Evolutionary conservation across 1,139 yeast genomes (phyloP), one percentile per base, ranked within the genome.

Genomic region (Hansenula sp.): DNA sequence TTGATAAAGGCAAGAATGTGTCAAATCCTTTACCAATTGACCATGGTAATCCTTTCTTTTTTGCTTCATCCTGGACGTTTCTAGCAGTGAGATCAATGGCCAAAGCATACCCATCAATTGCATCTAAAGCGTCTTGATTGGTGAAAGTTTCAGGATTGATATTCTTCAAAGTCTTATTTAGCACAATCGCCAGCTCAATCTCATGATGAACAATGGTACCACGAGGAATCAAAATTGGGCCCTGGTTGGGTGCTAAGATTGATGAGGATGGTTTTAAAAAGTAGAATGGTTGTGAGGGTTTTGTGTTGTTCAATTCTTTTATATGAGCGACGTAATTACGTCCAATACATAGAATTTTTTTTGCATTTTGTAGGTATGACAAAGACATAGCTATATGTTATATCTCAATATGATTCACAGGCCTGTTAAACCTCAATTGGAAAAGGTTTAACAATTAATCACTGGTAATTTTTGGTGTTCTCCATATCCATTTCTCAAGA

Each of bases 271-370:
- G 99, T 66, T 94, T 93, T 53, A 91, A 69, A 64, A 93, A 93
- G 73, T 85, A 93, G 56, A 93, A 91, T 9, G 99, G 99, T 55
- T 80, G 85, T 42, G 74, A 72, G 3, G 99, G 98, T 33, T 77
- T 74, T 29, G 77, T 67, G 61, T 90, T 93, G 70, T 88, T 86
- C 47, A 93, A 73, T 65, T 93, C 99, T 53, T 85, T 79, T 62
- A 90, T 87, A 58, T 93, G 99, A 35, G 96, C 98, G 7, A 89
- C 96, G 62, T 90, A 93, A 67, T 93, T 93, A 55, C 99, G 84
- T 40, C 99, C 99, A 52, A 93, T 91, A 66, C 99, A 93, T 36
- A 93, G 77, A 61, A 91, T 80, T 68, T 93, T 93, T 40, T 85
- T 74, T 3, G 94, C 94, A 31, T 70, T 63, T 49, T 77, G 80